phyloP scores from a whole-genome alignment of 129 eudicot genomes.

The Flaveria ramosissima region DNA sequence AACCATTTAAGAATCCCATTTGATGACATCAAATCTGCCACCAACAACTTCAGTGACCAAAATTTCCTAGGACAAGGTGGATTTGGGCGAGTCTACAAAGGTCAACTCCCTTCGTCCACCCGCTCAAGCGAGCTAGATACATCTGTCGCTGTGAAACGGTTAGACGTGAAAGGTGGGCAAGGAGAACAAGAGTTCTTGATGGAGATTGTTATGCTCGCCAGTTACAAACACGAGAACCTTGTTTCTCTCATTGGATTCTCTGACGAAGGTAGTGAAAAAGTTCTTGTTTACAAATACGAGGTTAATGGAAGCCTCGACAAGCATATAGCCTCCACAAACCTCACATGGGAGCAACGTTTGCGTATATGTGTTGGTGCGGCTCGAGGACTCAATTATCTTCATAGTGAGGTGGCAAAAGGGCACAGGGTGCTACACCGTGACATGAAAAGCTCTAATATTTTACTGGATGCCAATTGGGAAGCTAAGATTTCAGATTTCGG shows the following conservation, averaged over 20 bases:
- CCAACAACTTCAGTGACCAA: neutral
- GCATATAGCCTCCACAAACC: neutral
- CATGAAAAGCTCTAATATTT: slow-evolving; percentile 15
- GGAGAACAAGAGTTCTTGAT: slow-evolving; percentile 6
- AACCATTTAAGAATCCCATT: slow-evolving; percentile 7
- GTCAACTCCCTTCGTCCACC: neutral
- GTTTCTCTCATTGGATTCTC: slow-evolving; percentile 13
- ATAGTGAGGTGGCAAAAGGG: neutral
- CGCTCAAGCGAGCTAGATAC: neutral
- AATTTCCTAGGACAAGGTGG: slow-evolving; percentile 13
- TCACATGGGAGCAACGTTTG: slow-evolving; percentile 21
- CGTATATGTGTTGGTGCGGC: slow-evolving; percentile 23
- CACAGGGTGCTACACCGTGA: slow-evolving; percentile 24
- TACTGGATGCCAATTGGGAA: slow-evolving; percentile 14
- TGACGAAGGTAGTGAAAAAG: neutral
- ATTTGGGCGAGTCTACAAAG: slow-evolving; percentile 9
- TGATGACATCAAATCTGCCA: neutral
- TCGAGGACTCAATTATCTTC: slow-evolving; percentile 16
- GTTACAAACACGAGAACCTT: slow-evolving; percentile 17
- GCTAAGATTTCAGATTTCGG: slow-evolving; percentile 26
- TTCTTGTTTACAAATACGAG: slow-evolving; percentile 8
- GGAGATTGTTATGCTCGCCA: slow-evolving; percentile 19
- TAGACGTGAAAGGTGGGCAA: neutral
- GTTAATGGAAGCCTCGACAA: slow-evolving; percentile 10
- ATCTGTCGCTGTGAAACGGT: neutral